Base-by-base conservation (phyloP, 208 protist species). In the Trypanosomatidae sp. region DNA sequence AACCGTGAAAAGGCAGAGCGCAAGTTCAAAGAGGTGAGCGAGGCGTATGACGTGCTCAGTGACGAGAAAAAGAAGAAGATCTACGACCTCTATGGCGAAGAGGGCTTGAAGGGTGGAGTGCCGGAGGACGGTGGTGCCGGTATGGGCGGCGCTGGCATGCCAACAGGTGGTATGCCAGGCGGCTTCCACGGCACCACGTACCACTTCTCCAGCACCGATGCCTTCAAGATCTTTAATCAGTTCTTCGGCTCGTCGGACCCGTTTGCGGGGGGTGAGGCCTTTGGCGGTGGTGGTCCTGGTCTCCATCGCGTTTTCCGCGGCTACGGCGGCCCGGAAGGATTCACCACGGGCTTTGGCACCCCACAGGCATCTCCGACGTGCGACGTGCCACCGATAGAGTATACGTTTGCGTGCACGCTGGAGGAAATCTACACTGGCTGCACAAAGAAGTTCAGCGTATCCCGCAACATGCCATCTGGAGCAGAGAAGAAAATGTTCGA, bases 371-470 rank as follows among this genome's bases (percentile, higher is more conserved):
- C 92, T 12, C 92, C 92, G 1, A 68, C 74, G 46, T 76, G 86
- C 58, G 89, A 97, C 41, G 91, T 90, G 59, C 91, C 91, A 13
- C 81, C 87, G 65, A 83, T 99, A 33, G 92, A 96, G 70, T 96
- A 98, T 79, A 91, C 90, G 46, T 83, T 99, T 59, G 73, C 83
- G 4, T 97, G 98, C 47, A 96, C 93, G 2, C 90, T 99, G 13
- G 98, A 99, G 74, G 98, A 99, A 82, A 86, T 99, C 58, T 99
- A 98, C 90, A 98, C 92, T 15, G 98, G 99, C 60, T 97, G 93
- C 70, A 95, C 88, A 12, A 94, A 91, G 74, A 99, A 99, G 79
- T 83, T 99, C 41, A 85, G 87, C 25, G 87, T 99, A 30, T 95
- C 83, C 41, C 88, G 92, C 43, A 80, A 95, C 68, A 87, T 94